Evolutionary conservation across 1,284 basidiomycete species (phyloP), one percentile per base, ranked within the genome.

Genomic region (Ustilago shanxiensis): DNA sequence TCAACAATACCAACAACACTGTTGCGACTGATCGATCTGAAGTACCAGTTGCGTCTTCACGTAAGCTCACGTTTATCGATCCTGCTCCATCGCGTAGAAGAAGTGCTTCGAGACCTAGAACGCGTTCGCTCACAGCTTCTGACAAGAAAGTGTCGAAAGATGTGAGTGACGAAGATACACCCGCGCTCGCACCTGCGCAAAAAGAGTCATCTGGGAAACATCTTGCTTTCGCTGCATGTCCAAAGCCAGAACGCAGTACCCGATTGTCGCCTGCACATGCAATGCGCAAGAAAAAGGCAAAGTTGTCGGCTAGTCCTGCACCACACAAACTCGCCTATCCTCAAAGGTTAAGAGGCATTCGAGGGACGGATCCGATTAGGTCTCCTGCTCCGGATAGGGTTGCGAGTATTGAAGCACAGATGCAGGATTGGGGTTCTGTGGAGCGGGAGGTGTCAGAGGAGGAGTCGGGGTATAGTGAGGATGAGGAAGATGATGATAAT

Each of bases 381-480:
- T 78, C 76, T 14, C 72, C 76, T 3, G 76, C 76, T 7, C 71
- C 74, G 9, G 58, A 62, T 39, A 53, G 29, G 22, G 45, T 57
- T 2, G 56, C 45, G n/a, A 7, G 26, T 4, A 5, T 51, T n/a
- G 13, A 52, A 0, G 35, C 52, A 16, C 37, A 55, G 14, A 51
- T 54, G 7, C 35, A 41, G 14, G 28, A 28, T 14, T 66, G 66
- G 67, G 37, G 56, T 16, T 31, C 55, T 10, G 37, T 22, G 18
- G 56, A 41, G 1, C 49, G 58, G 9, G 57, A 60, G 50, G 50
- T 62, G 14, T 66, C 65, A 2, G 60, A 52, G 0, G 68, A 70
- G 14, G 67, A 51, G 14, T 78, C 76, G 0, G 76, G 76, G 22
- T 78, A 78, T 44, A 78, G 76, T 55, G 76, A 78, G 44, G 75